A percentile compares a stretch with the other conserved stretches of the same genome.
These are phyloP conservation scores for Starmerella stigmatis DNA, from an alignment of 805 yeast genomes.

Conservation along the genomic window DNA sequence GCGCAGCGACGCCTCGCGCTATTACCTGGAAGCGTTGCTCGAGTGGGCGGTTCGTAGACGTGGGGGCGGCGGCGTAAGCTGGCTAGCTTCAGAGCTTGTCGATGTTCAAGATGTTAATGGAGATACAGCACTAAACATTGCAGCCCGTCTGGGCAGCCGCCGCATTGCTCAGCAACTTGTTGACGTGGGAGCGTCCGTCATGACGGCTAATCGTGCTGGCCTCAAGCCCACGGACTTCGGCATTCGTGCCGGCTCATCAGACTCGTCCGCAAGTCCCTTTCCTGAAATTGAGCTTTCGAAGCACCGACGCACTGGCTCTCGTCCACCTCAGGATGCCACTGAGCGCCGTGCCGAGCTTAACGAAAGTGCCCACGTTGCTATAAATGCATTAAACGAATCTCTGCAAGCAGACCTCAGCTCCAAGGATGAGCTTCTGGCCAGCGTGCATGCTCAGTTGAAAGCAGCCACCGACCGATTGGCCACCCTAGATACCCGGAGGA, in stretches of 20 bases:
- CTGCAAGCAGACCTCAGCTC: conserved; percentile 47
- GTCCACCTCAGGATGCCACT: conserved; percentile 14
- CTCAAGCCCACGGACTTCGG: conserved; percentile 82
- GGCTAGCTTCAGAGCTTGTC: conserved; percentile 57
- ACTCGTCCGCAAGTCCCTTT: not conserved
- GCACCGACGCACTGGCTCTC: conserved; percentile 13
- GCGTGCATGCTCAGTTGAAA: conserved; percentile 46
- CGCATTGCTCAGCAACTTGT: conserved; percentile 70
- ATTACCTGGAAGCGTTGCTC: conserved; percentile 58
- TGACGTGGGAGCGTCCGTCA: conserved; percentile 79
- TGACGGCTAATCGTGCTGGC: conserved; percentile 72
- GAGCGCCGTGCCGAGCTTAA: conserved; percentile 37
- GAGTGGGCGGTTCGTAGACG: conserved; percentile 63
- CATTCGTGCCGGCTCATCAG: conserved; percentile 27
- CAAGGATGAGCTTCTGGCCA: conserved; percentile 44
- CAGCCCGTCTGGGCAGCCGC: conserved; percentile 77
- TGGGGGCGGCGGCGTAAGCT: conserved; percentile 38
- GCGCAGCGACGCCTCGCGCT: conserved; percentile 59
- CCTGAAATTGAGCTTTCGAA: not conserved
- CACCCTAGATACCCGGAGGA: conserved; percentile 35
- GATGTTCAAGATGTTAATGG: conserved; percentile 90
- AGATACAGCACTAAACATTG: conserved; percentile 87
- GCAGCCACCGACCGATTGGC: conserved; percentile 46
- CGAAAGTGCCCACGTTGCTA: conserved; percentile 42
- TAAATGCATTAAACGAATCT: conserved; percentile 45